Percentiles rank a stretch among this genome's conserved stretches.
Evolutionary conservation across 2,329 filamentous ascomycete species (phyloP).

Genomic region (Colletotrichum noveboracense): DNA sequence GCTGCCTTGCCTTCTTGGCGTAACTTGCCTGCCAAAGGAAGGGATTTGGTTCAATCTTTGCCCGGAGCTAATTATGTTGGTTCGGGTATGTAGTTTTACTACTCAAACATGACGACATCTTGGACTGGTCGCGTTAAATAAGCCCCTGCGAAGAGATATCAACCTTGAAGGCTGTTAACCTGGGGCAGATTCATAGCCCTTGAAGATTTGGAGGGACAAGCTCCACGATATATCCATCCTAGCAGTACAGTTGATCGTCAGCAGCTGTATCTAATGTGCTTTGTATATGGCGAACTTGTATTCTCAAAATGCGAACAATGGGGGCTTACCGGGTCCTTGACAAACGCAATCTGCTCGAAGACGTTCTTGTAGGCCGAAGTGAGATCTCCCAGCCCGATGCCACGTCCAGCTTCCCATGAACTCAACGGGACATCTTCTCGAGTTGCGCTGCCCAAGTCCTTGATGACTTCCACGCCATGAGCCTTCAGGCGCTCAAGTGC

Average conservation of each 20-base stretch:
- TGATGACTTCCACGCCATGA: neutral
- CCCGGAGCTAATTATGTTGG: too few relatives aligned
- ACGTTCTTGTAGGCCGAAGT: neutral
- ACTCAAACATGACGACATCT: too few relatives aligned
- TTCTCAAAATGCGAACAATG: too few relatives aligned
- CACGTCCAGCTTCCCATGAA: neutral
- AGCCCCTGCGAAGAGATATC: too few relatives aligned
- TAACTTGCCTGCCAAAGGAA: too few relatives aligned
- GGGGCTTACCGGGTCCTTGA: neutral
- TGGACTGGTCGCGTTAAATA: too few relatives aligned
- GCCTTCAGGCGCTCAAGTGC: neutral
- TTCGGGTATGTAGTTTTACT: too few relatives aligned
- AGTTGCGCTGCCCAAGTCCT: neutral
- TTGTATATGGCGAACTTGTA: too few relatives aligned
- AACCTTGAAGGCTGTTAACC: too few relatives aligned
- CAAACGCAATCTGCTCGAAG: neutral
- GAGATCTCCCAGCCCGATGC: neutral
- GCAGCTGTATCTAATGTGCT: neutral
- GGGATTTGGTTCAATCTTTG: too few relatives aligned
- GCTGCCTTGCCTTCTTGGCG: too few relatives aligned
- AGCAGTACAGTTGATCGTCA: neutral
- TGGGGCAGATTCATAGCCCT: neutral
- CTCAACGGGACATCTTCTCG: neutral
- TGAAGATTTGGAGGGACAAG: neutral
- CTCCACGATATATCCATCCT: neutral